phyloP scores from a whole-genome alignment of 768 basidiomycete genomes.

The Cystobasidium onofrii region DNA sequence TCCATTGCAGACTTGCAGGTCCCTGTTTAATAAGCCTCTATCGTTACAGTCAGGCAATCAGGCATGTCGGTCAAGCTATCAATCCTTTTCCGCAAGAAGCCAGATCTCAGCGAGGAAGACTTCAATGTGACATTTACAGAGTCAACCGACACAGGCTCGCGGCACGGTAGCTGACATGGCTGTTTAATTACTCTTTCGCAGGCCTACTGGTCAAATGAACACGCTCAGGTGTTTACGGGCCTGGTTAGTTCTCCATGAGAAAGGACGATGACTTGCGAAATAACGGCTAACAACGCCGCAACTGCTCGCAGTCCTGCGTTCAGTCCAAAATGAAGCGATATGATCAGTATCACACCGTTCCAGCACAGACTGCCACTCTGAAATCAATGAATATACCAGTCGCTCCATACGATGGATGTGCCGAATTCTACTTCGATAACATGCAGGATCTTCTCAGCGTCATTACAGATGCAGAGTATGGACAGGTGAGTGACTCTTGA shows the following conservation, averaged over 20 bases:
- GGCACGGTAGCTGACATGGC: too few species aligned
- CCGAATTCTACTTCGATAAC: background rate
- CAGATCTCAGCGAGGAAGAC: background rate
- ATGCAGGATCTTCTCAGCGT: background rate
- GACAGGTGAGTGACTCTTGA: background rate
- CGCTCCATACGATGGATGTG: background rate
- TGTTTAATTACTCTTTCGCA: background rate
- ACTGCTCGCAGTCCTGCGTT: background rate
- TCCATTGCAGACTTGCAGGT: too few species aligned
- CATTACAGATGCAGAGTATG: background rate
- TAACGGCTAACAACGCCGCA: too few species aligned
- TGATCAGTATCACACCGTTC: background rate
- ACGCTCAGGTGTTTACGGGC: background rate
- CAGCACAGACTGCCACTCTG: background rate
- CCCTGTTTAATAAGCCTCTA: too few species aligned
- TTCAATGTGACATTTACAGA: too few species aligned
- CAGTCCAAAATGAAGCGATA: conserved; percentile 1
- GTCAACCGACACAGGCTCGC: too few species aligned
- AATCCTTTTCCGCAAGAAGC: conserved; percentile 1
- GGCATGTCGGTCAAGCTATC: background rate
- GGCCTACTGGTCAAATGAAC: background rate
- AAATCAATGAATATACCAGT: background rate
- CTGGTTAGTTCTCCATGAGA: background rate
- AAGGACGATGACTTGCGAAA: too few species aligned
- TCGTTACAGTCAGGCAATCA: background rate